Evolutionary conservation across 73 alveolate species (phyloP).

Genomic region (Halteria grandinella): DNA sequence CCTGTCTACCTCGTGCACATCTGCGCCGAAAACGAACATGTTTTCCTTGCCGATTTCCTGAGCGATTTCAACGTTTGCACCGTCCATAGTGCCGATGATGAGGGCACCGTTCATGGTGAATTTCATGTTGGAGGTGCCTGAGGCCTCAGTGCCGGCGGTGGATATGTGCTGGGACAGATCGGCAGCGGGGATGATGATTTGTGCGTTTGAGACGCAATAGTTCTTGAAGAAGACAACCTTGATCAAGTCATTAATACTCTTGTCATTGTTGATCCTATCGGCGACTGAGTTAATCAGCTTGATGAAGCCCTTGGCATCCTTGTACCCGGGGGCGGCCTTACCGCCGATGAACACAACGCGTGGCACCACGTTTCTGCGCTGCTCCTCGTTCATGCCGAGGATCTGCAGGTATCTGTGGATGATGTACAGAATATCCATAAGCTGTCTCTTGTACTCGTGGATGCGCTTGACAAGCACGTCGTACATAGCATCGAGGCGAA

Average conservation of each 20-base stretch:
- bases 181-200: constrained; percentile 98
- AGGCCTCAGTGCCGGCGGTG: constrained; percentile 99
- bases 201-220: constrained; percentile 95
- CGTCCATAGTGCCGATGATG: constrained; percentile 98
- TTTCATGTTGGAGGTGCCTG: constrained; percentile 94
- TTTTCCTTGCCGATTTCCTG: constrained; percentile 97
- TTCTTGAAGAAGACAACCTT: constrained; percentile 95
- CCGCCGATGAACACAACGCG: constrained; percentile 96
- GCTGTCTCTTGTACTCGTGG: constrained; percentile 98
- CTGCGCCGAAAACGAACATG: constrained; percentile 91
- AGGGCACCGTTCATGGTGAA: constrained; percentile 98
- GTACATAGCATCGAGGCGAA: constrained; percentile 67
- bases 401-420: constrained; percentile 81
- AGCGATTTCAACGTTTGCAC: constrained; percentile 98
- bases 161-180: constrained; percentile 97
- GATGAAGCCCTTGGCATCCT: constrained; percentile 96
- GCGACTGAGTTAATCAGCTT: constrained; percentile 94
- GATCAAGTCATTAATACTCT: constrained; percentile 85
- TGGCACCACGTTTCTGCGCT: constrained; percentile 77
- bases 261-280: constrained; percentile 91
- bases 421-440: constrained; percentile 88
- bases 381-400: constrained; percentile 80
- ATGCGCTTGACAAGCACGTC: constrained; percentile 93
- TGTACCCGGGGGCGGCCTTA: constrained; percentile 99
- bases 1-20: constrained; percentile 81